Evolutionary conservation across 2,329 filamentous ascomycete species (phyloP), one percentile per base, ranked within the genome.

Genomic region (Geosmithia putterillii): DNA sequence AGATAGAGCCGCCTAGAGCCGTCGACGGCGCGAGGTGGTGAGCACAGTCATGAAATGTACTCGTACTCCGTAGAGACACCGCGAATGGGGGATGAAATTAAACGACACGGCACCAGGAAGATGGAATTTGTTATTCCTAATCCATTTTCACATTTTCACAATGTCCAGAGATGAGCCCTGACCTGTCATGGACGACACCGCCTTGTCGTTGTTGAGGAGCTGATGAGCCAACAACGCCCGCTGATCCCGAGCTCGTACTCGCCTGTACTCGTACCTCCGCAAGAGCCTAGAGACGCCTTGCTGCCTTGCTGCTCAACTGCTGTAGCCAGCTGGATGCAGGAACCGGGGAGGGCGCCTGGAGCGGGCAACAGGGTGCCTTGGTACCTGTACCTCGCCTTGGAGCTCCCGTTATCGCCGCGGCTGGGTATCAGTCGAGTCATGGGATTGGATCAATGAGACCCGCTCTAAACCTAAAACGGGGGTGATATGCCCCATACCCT

Each of bases 401-500:
- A 25, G 28, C 20, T 40, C 18, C 43, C 36, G 46, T 47, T 47
- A 45, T 47, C 44, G 46, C 35, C 34, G 44, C 39, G 46, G 41
- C 39, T 18, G 45, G 46, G 46, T 40, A 43, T 44, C 46, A 34
- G 34, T 18, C 38, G 37, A 28, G 35, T 42, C 44, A 45, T 42
- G 34, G 37, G 37, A 35, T 42, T 42, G 32, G 41, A 19, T 23
- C 7, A 22, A 9, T 42, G 9, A 15, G 37, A 18, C 41, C 23
- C 35, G 17, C 38, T 25, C 44, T 47, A 44, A 21, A 18, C 46
- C 42, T 21, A 18, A 22, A 39, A 8, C 22, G 35, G 43, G 34
- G 17, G 18, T 41, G 28, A 18, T 37, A 7, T 14, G 41, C 19
- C 32, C 41, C 44, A 41, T 51, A 56, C 49, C 44, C 48, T 57